Percentiles rank a stretch among this genome's conserved stretches.
These are phyloP conservation scores for Globisporangium apiculatum DNA, from an alignment of 352 stramenopile species.

Conservation along the genomic window DNA sequence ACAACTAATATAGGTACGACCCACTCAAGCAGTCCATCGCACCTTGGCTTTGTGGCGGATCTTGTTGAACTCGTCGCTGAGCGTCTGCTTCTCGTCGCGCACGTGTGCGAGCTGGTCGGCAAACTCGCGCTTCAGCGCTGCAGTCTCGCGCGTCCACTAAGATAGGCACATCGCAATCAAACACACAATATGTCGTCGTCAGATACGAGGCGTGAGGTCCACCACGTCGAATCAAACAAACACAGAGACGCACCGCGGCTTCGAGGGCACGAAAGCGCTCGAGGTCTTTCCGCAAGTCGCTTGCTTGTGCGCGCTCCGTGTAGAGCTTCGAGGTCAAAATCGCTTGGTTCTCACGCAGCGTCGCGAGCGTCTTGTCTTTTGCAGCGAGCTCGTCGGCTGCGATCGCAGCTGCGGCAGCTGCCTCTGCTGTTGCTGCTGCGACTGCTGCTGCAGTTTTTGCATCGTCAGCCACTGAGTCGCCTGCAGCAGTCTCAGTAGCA, in stretches of 20 bases:
- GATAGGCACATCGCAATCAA: slow-evolving; percentile 4
- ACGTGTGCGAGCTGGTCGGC: slow-evolving; percentile 54
- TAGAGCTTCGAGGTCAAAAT: slow-evolving; percentile 42
- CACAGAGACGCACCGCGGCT: slow-evolving; percentile 28
- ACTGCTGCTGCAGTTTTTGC: too few species aligned
- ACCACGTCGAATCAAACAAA: background rate
- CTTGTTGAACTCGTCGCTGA: slow-evolving; percentile 46
- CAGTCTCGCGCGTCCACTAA: slow-evolving; percentile 61
- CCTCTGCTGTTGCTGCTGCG: too few species aligned
- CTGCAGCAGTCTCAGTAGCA: too few species aligned
- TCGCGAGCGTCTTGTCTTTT: slow-evolving; percentile 28
- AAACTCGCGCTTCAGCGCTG: slow-evolving; percentile 36
- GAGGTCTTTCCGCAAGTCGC: slow-evolving; percentile 40
- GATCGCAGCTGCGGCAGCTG: too few species aligned
- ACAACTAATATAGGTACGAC: background rate
- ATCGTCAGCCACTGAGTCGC: too few species aligned
- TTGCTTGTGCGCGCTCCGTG: slow-evolving; percentile 31
- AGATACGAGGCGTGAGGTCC: too few species aligned
- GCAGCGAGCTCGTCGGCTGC: slow-evolving; percentile 25
- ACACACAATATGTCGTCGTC: too few species aligned
- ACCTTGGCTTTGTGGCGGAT: slow-evolving; percentile 57
- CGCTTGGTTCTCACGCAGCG: slow-evolving; percentile 27
- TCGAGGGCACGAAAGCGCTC: slow-evolving; percentile 61
- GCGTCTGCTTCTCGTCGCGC: slow-evolving; percentile 48
- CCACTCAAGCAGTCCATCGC: background rate